These are phyloP conservation scores for Arthrocladium fulminans DNA, from an alignment of 2,329 filamentous ascomycete species.

Conservation along the genomic window DNA sequence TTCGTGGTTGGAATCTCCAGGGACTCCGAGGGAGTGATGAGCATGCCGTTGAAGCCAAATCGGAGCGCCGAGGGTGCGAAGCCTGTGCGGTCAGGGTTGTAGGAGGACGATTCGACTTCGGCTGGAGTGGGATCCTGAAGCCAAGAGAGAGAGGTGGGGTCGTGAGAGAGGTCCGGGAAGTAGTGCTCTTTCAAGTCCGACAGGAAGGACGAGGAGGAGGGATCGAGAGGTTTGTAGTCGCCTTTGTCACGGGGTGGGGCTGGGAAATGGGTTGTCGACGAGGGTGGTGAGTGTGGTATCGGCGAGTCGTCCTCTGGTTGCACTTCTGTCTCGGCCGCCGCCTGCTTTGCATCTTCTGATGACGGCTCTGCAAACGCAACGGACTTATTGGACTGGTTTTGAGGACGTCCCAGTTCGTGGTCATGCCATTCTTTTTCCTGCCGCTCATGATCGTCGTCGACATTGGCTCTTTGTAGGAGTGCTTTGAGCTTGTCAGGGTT, in stretches of 20 bases:
- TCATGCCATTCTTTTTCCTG: conserved; percentile 13
- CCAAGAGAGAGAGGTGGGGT: conserved; percentile 76
- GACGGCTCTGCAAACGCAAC: conserved; percentile 22
- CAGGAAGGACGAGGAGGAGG: conserved; percentile 73
- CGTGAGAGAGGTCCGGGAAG: conserved; percentile 77
- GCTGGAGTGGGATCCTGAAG: conserved; percentile 62
- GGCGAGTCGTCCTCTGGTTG: conserved; percentile 16
- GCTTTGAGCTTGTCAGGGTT: conserved; percentile 68
- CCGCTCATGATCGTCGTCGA: conserved; percentile 50
- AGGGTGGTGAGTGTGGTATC: conserved; percentile 33
- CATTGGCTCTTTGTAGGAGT: conserved; percentile 65
- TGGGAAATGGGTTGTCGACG: conserved; percentile 37
- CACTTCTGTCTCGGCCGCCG: background rate
- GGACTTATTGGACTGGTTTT: conserved; percentile 20
- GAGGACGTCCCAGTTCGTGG: background rate
- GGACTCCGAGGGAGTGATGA: conserved; percentile 69
- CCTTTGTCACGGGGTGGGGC: conserved; percentile 37
- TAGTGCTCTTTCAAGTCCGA: conserved; percentile 80
- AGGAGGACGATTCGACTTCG: conserved; percentile 61
- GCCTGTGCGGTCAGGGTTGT: conserved; percentile 66
- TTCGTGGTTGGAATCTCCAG: conserved; percentile 64
- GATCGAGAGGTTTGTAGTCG: conserved; percentile 65
- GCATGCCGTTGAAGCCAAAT: conserved; percentile 75
- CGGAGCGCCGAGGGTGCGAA: conserved; percentile 61
- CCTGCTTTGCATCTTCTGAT: conserved; percentile 11